phyloP scores from a whole-genome alignment of 345 rosid genomes.

The Camelina sativa region DNA sequence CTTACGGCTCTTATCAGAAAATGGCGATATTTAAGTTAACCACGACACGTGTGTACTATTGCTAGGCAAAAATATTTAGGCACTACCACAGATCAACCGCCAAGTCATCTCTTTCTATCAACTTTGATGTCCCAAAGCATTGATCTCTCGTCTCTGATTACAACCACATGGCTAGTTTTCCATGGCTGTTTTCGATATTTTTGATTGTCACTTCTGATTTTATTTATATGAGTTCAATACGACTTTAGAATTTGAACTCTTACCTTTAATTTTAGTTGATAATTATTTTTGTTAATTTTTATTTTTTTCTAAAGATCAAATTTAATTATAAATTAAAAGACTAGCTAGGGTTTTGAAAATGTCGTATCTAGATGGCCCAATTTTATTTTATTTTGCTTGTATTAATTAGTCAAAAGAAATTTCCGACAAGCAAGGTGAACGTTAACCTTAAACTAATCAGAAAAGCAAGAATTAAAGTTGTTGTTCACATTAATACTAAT shows the following conservation, averaged over 20 bases:
- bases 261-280: not conserved
- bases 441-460: conserved; percentile 43
- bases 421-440: conserved; percentile 46
- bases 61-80: conserved; percentile 11
- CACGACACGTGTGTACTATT: conserved; percentile 36
- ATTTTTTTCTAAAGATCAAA: not conserved
- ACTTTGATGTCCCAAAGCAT: conserved; percentile 34
- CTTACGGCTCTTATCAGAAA: conserved; percentile 34
- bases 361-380: conserved; percentile 27
- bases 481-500: conserved; percentile 35
- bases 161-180: conserved; percentile 29
- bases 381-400: not conserved
- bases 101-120: conserved; percentile 37
- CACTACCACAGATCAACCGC: conserved; percentile 30
- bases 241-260: not conserved
- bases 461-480: conserved; percentile 34
- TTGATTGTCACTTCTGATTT: conserved; percentile 2
- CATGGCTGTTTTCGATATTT: conserved; percentile 25
- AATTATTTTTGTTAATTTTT: not conserved
- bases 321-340: not conserved
- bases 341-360: conserved; percentile 16
- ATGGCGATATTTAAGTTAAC: conserved; percentile 33
- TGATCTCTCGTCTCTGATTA: conserved; percentile 15
- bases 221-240: not conserved
- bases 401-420: conserved; percentile 42